A percentile compares a stretch with the other conserved stretches of the same genome.
Evolutionary conservation across 2,329 filamentous ascomycete genomes (phyloP).

Genomic region (Xylariomycetidae sp.): DNA sequence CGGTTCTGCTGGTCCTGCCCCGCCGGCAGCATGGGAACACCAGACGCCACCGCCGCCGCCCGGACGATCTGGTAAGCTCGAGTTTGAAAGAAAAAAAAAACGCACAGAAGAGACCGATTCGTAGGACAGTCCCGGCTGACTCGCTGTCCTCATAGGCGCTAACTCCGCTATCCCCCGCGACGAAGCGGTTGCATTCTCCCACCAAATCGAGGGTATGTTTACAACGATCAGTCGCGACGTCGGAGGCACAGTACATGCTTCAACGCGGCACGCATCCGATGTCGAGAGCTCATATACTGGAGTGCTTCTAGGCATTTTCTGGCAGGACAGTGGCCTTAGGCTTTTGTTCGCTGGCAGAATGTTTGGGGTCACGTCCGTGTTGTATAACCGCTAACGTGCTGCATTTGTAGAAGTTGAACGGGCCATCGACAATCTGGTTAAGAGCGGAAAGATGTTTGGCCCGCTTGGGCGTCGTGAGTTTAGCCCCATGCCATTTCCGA

Average conservation of each 20-base stretch:
- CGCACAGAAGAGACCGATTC: conserved; percentile 15
- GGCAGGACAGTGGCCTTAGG: too few species aligned
- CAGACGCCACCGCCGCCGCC: conserved; percentile 63
- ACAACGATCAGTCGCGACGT: too few species aligned
- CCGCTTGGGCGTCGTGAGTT: conserved; percentile 73
- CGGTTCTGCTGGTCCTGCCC: conserved; percentile 32
- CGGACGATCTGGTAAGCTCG: conserved; percentile 59
- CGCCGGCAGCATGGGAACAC: conserved; percentile 65
- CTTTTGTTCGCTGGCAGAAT: too few species aligned
- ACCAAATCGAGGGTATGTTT: conserved; percentile 88
- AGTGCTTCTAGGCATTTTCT: too few species aligned
- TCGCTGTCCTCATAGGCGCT: conserved; percentile 46
- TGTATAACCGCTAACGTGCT: conserved; percentile 2
- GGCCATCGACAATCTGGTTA: conserved; percentile 89
- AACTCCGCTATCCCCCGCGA: conserved; percentile 70
- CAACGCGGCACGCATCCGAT: conserved; percentile 5
- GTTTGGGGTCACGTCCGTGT: too few species aligned
- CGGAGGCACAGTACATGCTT: conserved; percentile 5
- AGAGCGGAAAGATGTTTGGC: conserved; percentile 90
- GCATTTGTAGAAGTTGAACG: conserved; percentile 76
- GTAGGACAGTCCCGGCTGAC: conserved; percentile 13
- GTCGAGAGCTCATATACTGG: too few species aligned
- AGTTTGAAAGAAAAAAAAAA: not conserved
- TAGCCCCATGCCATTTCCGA: conserved; percentile 39
- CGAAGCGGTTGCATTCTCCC: conserved; percentile 71